A percentile compares a stretch with the other conserved stretches of the same genome.
These are phyloP conservation scores for Penicillium sp. DNA, from an alignment of 2,329 filamentous ascomycete genomes.

Conservation along the genomic window DNA sequence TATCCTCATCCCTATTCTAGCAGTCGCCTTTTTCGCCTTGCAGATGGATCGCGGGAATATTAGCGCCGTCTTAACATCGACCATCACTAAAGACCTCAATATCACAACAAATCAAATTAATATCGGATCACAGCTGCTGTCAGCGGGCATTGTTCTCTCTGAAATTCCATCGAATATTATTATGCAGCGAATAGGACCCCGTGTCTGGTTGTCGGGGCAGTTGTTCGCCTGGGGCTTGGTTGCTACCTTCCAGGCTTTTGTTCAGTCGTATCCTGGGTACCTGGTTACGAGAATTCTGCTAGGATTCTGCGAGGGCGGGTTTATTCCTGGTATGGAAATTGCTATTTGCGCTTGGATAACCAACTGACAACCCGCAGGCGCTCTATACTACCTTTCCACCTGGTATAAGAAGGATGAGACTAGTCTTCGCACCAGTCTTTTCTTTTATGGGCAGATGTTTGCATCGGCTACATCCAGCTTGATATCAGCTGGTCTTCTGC, in stretches of 20 bases:
- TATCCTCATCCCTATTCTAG: slow-evolving; percentile 29
- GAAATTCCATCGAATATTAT: slow-evolving; percentile 55
- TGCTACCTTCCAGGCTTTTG: slow-evolving; percentile 55
- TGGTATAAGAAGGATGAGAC: slow-evolving; percentile 56
- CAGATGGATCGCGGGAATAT: slow-evolving; percentile 41
- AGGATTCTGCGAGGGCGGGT: slow-evolving; percentile 54
- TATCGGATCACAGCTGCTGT: slow-evolving; percentile 53
- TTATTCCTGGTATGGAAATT: slow-evolving; percentile 46
- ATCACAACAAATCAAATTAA: slow-evolving; percentile 55
- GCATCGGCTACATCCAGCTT: slow-evolving; percentile 44
- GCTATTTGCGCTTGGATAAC: too few relatives aligned
- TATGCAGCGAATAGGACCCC: slow-evolving; percentile 51
- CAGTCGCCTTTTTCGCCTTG: slow-evolving; percentile 28
- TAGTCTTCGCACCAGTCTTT: slow-evolving; percentile 52
- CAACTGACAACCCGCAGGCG: slow-evolving; percentile 15
- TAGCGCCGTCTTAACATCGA: slow-evolving; percentile 53
- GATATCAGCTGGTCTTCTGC: slow-evolving; percentile 43
- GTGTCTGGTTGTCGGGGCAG: slow-evolving; percentile 54
- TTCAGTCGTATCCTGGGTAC: slow-evolving; percentile 47
- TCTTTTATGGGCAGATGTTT: slow-evolving; percentile 57
- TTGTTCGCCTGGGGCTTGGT: slow-evolving; percentile 54
- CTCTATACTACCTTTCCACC: slow-evolving; percentile 47
- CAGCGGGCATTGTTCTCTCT: slow-evolving; percentile 48
- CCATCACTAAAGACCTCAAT: slow-evolving; percentile 50
- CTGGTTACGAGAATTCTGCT: slow-evolving; percentile 52